A percentile compares a stretch with the other conserved stretches of the same genome.
Evolutionary conservation across 2,329 filamentous ascomycete genomes (phyloP).

Genomic region (Colletotrichum cereale): DNA sequence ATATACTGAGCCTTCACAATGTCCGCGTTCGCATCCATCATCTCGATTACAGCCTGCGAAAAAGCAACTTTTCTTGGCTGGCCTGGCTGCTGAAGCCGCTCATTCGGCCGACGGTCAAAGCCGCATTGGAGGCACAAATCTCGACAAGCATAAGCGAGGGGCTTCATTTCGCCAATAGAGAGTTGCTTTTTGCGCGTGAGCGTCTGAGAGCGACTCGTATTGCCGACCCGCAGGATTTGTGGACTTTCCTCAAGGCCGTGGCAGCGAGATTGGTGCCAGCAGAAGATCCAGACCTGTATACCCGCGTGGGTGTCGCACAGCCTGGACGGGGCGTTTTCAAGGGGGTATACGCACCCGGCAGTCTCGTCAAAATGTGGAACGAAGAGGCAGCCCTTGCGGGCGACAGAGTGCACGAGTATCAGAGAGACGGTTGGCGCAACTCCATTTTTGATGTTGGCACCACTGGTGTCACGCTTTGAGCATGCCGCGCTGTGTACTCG

Average conservation of each 20-base stretch:
- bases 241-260: constrained; percentile 86
- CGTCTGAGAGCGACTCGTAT: constrained; percentile 88
- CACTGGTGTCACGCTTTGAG: constrained; percentile 36
- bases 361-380: constrained; percentile 90
- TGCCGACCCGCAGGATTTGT: constrained; percentile 81
- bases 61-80: constrained; percentile 81
- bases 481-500: constrained; percentile 12
- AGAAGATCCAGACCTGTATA: constrained; percentile 81
- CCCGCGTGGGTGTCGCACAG: constrained; percentile 75
- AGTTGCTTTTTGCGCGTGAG: constrained; percentile 88
- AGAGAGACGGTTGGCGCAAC: constrained; percentile 83
- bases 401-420: constrained; percentile 81
- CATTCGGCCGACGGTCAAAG: constrained; percentile 82
- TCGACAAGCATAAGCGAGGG: constrained; percentile 77
- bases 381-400: constrained; percentile 78
- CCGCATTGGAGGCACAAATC: constrained; percentile 83
- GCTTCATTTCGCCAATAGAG: constrained; percentile 82
- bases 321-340: constrained; percentile 75
- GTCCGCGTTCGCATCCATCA: constrained; percentile 89
- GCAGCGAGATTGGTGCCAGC: constrained; percentile 79
- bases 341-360: constrained; percentile 89
- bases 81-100: constrained; percentile 89
- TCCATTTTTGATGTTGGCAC: constrained; percentile 76
- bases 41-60: constrained; percentile 81
- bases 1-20: constrained; percentile 81